These are phyloP conservation scores for Cryptococcus sp. DNA, from an alignment of 1,284 basidiomycete species.

Conservation along the genomic window DNA sequence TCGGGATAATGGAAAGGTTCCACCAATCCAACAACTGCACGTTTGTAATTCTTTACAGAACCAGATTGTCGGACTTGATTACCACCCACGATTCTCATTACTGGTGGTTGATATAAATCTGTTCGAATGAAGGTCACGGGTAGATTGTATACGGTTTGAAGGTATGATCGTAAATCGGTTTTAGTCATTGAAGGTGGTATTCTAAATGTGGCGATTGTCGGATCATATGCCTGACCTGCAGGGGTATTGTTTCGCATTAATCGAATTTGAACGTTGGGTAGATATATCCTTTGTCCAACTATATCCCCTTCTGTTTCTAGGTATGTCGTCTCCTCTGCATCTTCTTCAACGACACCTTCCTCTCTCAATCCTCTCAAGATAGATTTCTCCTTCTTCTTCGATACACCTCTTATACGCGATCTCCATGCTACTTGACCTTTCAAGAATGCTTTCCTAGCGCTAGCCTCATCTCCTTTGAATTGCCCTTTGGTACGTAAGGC, in stretches of 20 bases:
- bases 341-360: not conserved
- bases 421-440: conserved; percentile 32
- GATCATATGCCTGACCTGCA: conserved; percentile 76
- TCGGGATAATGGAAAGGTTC: conserved; percentile 89
- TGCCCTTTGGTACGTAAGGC: conserved; percentile 22
- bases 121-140: conserved; percentile 89
- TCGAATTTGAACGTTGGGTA: conserved; percentile 80
- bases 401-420: conserved; percentile 34
- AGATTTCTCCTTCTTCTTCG: conserved; percentile 6
- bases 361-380: not conserved
- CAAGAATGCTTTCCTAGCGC: conserved; percentile 35
- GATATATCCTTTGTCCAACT: conserved; percentile 75
- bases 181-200: conserved; percentile 79
- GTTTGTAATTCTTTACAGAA: conserved; percentile 65
- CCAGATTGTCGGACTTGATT: conserved; percentile 33
- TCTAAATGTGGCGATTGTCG: conserved; percentile 90
- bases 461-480: conserved; percentile 27
- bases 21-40: conserved; percentile 78
- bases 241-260: conserved; percentile 80
- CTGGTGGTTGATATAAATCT: conserved; percentile 70
- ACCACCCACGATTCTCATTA: conserved; percentile 45
- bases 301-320: conserved; percentile 39
- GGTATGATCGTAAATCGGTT: conserved; percentile 82
- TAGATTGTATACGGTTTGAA: conserved; percentile 76
- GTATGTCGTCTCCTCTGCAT: not conserved